Conservation (phyloP, 176 grass and related monocot species). For the Avena atlantica region DNA sequence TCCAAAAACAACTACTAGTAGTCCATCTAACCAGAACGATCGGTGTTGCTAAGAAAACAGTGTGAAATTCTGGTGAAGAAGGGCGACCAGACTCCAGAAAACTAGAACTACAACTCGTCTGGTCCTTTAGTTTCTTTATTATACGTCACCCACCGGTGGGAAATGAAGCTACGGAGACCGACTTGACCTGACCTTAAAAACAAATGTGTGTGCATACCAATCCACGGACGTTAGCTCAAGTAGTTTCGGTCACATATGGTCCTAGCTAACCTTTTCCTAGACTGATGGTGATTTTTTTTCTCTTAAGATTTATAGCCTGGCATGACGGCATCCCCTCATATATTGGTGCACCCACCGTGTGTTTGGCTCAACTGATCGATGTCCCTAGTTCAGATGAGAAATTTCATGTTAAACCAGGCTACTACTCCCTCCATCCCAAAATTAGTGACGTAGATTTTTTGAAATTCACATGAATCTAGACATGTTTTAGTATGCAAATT, state of each 20-base stretch:
- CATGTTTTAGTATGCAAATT: too few species aligned
- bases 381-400: too few species aligned
- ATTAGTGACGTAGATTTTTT: too few species aligned
- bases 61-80: background rate
- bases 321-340: too few species aligned
- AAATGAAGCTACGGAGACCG: background rate
- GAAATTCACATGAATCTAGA: too few species aligned
- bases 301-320: too few species aligned
- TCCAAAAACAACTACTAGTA: background rate
- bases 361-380: too few species aligned
- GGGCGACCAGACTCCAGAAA: background rate
- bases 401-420: too few species aligned
- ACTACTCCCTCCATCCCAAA: too few species aligned
- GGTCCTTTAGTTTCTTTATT: background rate
- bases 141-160: background rate
- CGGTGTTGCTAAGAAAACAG: background rate
- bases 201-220: background rate
- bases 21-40: background rate
- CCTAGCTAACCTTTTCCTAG: background rate
- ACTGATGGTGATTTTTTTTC: background rate
- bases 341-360: too few species aligned
- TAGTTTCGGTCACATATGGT: background rate
- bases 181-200: slow-evolving; percentile 3
- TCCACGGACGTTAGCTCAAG: background rate
- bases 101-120: background rate